A percentile compares a stretch with the other conserved stretches of the same genome.
Evolutionary conservation across 1,284 basidiomycete genomes (phyloP).

Genomic region (Moesziomyces aphidis): DNA sequence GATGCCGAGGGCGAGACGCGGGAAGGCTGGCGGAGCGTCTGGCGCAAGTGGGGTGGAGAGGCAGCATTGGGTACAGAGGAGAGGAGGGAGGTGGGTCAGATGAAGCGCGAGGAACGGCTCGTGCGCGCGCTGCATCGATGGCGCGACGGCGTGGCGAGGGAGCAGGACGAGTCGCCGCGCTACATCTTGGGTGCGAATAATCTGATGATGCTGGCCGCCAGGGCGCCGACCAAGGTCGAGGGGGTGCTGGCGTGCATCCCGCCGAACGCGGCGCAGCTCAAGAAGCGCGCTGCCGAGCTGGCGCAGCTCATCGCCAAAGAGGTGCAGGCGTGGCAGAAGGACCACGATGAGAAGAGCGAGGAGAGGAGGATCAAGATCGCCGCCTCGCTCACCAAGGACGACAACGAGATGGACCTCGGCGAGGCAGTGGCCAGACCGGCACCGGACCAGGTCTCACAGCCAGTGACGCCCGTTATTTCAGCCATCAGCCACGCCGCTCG

Average conservation of each 20-base stretch:
- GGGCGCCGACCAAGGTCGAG: conserved; percentile 48
- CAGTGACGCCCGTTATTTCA: conserved; percentile 20
- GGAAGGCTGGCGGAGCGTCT: conserved; percentile 61
- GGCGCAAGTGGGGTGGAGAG: conserved; percentile 69
- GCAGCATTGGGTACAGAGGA: conserved; percentile 55
- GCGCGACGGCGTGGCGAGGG: conserved; percentile 83
- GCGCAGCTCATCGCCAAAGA: conserved; percentile 47
- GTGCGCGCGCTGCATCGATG: conserved; percentile 83
- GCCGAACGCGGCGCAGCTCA: conserved; percentile 36
- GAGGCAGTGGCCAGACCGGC: conserved; percentile 16
- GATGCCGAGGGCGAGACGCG: conserved; percentile 56
- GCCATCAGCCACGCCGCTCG: conserved; percentile 24
- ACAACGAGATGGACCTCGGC: conserved; percentile 23
- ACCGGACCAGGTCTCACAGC: neutral
- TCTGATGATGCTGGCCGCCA: conserved; percentile 55
- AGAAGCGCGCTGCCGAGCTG: conserved; percentile 51
- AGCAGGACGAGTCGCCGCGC: conserved; percentile 86
- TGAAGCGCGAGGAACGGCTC: conserved; percentile 70
- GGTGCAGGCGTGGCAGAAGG: conserved; percentile 38
- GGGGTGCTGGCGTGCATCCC: conserved; percentile 49
- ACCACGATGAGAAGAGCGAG: conserved; percentile 16
- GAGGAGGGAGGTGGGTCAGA: conserved; percentile 28
- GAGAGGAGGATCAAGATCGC: conserved; percentile 20
- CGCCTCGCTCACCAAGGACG: conserved; percentile 1
- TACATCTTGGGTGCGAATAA: conserved; percentile 52